Conservation (phyloP, 2,329 filamentous ascomycete species). For the Sporothrix curviconia region DNA sequence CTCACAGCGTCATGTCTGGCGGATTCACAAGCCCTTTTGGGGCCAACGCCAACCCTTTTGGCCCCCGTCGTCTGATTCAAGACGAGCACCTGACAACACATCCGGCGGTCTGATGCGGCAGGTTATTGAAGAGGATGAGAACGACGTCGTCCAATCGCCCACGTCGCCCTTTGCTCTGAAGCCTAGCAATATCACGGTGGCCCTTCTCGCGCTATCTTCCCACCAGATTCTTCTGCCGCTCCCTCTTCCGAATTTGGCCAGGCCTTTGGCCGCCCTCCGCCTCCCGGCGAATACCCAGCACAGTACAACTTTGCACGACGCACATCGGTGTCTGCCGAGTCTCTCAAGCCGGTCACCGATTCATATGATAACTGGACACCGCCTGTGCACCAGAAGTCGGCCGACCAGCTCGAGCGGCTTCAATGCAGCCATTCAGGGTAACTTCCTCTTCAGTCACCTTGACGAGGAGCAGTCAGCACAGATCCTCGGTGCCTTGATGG, state of each 20-base stretch:
- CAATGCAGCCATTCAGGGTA: constrained; percentile 72
- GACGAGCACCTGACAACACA: constrained; percentile 5
- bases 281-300: constrained; percentile 68
- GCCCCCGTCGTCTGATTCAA: constrained; percentile 37
- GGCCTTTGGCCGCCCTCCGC: constrained; percentile 47
- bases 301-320: constrained; percentile 92
- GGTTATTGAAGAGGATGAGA: constrained; percentile 78
- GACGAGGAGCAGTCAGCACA: constrained; percentile 88
- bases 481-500: constrained; percentile 82
- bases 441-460: constrained; percentile 90
- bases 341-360: constrained; percentile 79
- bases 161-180: constrained; percentile 42
- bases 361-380: constrained; percentile 85
- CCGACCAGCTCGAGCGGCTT: constrained; percentile 75
- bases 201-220: constrained; percentile 6
- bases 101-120: constrained; percentile 36
- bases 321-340: constrained; percentile 95
- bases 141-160: constrained; percentile 62
- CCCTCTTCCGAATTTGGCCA: constrained; percentile 26
- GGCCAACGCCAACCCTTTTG: constrained; percentile 67
- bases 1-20: constrained; percentile 53
- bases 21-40: constrained; percentile 70
- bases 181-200: neutral
- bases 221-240: constrained; percentile 1
- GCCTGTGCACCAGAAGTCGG: constrained; percentile 74